Conservation (phyloP, 2,329 filamentous ascomycete species). For the Thelonectria rubi region DNA sequence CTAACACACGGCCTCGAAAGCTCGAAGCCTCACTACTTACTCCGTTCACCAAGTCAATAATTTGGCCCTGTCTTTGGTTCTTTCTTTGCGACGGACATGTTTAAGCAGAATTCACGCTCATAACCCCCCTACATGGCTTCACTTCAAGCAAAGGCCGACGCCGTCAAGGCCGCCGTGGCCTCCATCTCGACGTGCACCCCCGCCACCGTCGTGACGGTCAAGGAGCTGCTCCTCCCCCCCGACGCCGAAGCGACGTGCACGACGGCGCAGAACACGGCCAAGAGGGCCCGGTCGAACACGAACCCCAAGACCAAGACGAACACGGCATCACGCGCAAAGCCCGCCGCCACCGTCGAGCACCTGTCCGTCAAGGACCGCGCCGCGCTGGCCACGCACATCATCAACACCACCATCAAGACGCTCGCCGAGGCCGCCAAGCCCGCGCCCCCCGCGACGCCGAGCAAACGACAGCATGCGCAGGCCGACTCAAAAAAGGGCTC, state of each 20-base stretch:
- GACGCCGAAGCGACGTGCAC: conserved; percentile 44
- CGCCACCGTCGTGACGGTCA: conserved; percentile 57
- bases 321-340: conserved; percentile 27
- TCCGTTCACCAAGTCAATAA: conserved; percentile 36
- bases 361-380: conserved; percentile 63
- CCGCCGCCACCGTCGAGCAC: conserved; percentile 42
- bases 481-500: conserved; percentile 47
- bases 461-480: conserved; percentile 47
- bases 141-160: conserved; percentile 54
- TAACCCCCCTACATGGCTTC: conserved; percentile 53
- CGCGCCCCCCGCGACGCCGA: conserved; percentile 44
- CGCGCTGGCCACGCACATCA: conserved; percentile 74
- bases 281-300: conserved; percentile 42
- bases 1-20: conserved; percentile 7
- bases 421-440: conserved; percentile 73
- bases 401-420: conserved; percentile 75
- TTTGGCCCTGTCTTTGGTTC: conserved; percentile 33
- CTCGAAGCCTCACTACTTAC: too few species aligned
- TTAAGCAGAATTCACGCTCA: conserved; percentile 39
- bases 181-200: conserved; percentile 64
- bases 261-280: conserved; percentile 40
- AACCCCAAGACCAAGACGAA: conserved; percentile 39
- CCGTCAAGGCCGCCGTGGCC: conserved; percentile 63
- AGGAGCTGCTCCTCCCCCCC: conserved; percentile 54
- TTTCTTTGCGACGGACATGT: conserved; percentile 46